Percentiles rank a stretch among this genome's conserved stretches.
phyloP scores from a whole-genome alignment of 1,284 basidiomycete genomes.

The Volvariella surrecta region DNA sequence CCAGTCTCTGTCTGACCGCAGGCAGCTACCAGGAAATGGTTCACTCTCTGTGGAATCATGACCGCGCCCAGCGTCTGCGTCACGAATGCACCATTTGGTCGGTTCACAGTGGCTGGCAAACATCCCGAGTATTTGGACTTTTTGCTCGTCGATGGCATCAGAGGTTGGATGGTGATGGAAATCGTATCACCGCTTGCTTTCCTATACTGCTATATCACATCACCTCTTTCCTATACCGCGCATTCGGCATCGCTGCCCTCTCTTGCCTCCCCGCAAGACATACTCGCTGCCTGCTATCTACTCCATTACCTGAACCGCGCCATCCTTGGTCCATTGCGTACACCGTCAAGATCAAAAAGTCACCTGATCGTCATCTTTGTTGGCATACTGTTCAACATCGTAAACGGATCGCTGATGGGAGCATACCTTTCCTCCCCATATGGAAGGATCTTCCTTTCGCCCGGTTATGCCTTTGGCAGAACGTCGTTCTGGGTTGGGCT shows the following conservation, averaged over 20 bases:
- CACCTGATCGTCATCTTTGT: slow-evolving; percentile 59
- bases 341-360: slow-evolving; percentile 72
- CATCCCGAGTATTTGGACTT: too few species aligned
- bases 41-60: background rate
- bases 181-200: slow-evolving; percentile 66
- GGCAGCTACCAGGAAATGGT: slow-evolving; percentile 7
- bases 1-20: too few species aligned
- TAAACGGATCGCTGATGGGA: slow-evolving; percentile 70
- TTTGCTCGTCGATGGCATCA: slow-evolving; percentile 52
- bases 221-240: slow-evolving; percentile 35
- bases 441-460: slow-evolving; percentile 32
- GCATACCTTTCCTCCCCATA: slow-evolving; percentile 54
- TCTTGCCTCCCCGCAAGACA: slow-evolving; percentile 31
- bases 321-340: slow-evolving; percentile 73
- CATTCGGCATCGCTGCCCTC: slow-evolving; percentile 18
- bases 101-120: slow-evolving; percentile 47
- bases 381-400: slow-evolving; percentile 60
- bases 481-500: slow-evolving; percentile 57
- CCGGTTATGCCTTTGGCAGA: slow-evolving; percentile 21
- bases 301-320: slow-evolving; percentile 83
- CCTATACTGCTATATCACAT: slow-evolving; percentile 37
- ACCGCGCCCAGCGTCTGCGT: slow-evolving; percentile 12
- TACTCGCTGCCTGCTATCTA: slow-evolving; percentile 58
- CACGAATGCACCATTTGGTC: slow-evolving; percentile 52
- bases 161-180: slow-evolving; percentile 84